Evolutionary conservation across 495 filamentous ascomycete genomes (phyloP).

Genomic region (Parathielavia hyrcaniae): DNA sequence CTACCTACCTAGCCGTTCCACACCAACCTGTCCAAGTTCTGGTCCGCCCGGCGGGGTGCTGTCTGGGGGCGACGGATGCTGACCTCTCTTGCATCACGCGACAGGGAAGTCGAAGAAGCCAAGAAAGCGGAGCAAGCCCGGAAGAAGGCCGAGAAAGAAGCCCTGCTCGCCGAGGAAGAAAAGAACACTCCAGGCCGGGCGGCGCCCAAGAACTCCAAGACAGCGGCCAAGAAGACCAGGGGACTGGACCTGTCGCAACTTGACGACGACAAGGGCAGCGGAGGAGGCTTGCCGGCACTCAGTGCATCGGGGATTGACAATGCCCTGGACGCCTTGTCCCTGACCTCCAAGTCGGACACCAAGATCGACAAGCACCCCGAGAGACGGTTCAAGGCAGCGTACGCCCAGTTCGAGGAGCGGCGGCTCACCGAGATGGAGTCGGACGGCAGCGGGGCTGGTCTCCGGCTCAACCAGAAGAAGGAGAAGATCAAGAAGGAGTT

Average conservation of each 20-base stretch:
- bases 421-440: conserved; percentile 75
- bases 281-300: conserved; percentile 46
- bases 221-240: conserved; percentile 60
- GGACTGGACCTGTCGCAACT: conserved; percentile 67
- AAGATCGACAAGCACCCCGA: conserved; percentile 86
- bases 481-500: conserved; percentile 83
- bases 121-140: conserved; percentile 81
- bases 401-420: conserved; percentile 78
- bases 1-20: not conserved
- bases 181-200: conserved; percentile 57
- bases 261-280: conserved; percentile 46
- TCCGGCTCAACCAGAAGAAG: conserved; percentile 72
- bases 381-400: conserved; percentile 79
- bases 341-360: conserved; percentile 46
- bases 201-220: conserved; percentile 51
- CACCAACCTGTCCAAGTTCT: not conserved
- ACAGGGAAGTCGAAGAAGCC: conserved; percentile 72
- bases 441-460: conserved; percentile 62
- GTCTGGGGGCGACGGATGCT: conserved; percentile 2
- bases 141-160: conserved; percentile 84
- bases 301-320: conserved; percentile 86
- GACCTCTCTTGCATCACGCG: conserved; percentile 10
- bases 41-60: not conserved
- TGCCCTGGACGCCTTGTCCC: conserved; percentile 71
- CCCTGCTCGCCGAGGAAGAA: conserved; percentile 79